These are phyloP conservation scores for Rosa lucieae DNA, from an alignment of 306 rosid species.

Conservation along the genomic window DNA sequence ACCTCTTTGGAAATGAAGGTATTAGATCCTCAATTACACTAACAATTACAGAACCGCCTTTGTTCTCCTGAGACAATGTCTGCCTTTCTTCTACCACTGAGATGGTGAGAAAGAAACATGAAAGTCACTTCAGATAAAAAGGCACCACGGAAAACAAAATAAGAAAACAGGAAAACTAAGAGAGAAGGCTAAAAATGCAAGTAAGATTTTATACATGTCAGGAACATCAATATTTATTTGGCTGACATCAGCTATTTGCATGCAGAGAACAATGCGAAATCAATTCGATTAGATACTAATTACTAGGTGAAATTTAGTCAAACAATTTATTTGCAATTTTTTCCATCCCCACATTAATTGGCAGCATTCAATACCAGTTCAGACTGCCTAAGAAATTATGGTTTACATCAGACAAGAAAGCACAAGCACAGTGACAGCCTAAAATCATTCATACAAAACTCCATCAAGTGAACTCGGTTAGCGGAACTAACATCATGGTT, in stretches of 20 bases:
- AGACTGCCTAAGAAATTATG: neutral
- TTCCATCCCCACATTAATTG: neutral
- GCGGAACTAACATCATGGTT: neutral
- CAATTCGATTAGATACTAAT: neutral
- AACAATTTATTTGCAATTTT: neutral
- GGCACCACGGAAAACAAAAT: conserved; percentile 8
- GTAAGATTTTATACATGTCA: neutral
- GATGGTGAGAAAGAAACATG: neutral
- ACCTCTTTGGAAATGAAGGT: conserved; percentile 66
- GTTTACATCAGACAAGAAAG: neutral
- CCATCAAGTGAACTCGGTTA: neutral
- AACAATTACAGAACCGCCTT: conserved; percentile 31
- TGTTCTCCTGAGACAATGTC: conserved; percentile 25
- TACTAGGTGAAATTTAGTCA: neutral
- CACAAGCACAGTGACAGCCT: neutral
- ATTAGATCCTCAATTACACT: conserved; percentile 47
- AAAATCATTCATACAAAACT: neutral
- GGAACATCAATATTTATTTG: neutral
- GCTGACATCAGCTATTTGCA: neutral
- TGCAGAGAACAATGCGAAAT: neutral
- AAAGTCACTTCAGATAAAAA: neutral
- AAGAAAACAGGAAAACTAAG: neutral
- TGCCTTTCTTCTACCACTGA: conserved; percentile 32
- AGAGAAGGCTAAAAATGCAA: neutral
- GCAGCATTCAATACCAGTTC: neutral